These are phyloP conservation scores for Ajuga chamaepitys DNA, from an alignment of 257 asterid genomes.

Conservation along the genomic window DNA sequence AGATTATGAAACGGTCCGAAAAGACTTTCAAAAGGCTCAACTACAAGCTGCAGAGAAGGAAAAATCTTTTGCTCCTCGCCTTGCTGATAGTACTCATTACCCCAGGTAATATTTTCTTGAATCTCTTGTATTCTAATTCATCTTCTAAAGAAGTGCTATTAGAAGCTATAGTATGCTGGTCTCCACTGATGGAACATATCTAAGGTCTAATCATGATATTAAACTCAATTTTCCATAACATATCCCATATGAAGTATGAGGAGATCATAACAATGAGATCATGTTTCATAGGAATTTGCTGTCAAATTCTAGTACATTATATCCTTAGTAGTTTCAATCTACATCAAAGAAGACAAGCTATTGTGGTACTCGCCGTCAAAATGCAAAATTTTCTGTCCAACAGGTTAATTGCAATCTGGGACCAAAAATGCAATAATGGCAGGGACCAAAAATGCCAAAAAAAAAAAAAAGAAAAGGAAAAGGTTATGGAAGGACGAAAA, in stretches of 20 bases:
- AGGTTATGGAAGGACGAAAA: too few relatives aligned
- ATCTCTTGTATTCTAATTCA: neutral
- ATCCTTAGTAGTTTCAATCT: too few relatives aligned
- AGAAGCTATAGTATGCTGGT: neutral
- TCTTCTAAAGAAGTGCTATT: neutral
- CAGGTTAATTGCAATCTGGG: too few relatives aligned
- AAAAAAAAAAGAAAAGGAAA: too few relatives aligned
- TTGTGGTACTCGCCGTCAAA: too few relatives aligned
- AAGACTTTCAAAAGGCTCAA: conserved; percentile 54
- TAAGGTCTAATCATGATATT: neutral
- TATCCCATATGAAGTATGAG: neutral
- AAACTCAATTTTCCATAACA: neutral
- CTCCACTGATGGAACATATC: neutral
- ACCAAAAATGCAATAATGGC: too few relatives aligned
- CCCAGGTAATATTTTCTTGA: conserved; percentile 22
- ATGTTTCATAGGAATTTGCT: neutral
- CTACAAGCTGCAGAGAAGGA: conserved; percentile 44
- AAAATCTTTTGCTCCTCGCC: conserved; percentile 26
- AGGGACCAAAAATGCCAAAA: too few relatives aligned
- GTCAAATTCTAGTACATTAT: too few relatives aligned
- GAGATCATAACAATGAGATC: neutral
- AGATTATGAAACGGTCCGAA: conserved; percentile 44
- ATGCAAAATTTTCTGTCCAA: too few relatives aligned
- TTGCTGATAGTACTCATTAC: conserved; percentile 21
- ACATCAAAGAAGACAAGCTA: too few relatives aligned